phyloP scores from a whole-genome alignment of 2,329 filamentous ascomycete species.

The Rhynchosporium agropyri region DNA sequence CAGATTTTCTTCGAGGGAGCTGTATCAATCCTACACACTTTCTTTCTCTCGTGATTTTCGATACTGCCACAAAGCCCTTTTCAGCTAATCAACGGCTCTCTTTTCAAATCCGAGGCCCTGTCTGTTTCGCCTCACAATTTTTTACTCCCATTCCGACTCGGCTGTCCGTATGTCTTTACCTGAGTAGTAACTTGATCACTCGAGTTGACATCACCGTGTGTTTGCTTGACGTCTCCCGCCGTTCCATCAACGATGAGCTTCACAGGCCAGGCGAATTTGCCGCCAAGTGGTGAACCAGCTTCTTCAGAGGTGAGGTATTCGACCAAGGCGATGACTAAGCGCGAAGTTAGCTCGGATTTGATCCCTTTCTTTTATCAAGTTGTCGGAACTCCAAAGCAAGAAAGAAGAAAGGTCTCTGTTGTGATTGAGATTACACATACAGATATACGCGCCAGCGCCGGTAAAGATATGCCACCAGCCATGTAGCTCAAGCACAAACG shows the following conservation, averaged over 20 bases:
- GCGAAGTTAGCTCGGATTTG: too few species aligned
- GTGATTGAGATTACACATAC: slow-evolving; percentile 27
- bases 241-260: slow-evolving; percentile 30
- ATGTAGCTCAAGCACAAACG: slow-evolving; percentile 59
- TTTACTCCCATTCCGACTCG: slow-evolving; percentile 13
- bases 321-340: slow-evolving; percentile 40
- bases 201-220: background rate
- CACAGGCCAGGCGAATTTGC: slow-evolving; percentile 40
- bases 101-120: too few species aligned
- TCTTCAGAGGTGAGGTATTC: slow-evolving; percentile 43
- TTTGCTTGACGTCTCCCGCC: slow-evolving; percentile 12
- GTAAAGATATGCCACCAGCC: slow-evolving; percentile 68
- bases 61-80: too few species aligned
- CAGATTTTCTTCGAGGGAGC: too few species aligned
- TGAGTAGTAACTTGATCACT: slow-evolving; percentile 17
- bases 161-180: slow-evolving; percentile 20
- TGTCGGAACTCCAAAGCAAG: too few species aligned
- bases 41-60: too few species aligned
- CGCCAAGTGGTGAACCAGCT: slow-evolving; percentile 36
- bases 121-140: background rate
- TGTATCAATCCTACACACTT: too few species aligned
- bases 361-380: too few species aligned
- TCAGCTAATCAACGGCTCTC: too few species aligned
- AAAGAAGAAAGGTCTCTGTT: too few species aligned
- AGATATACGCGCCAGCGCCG: slow-evolving; percentile 52